These are phyloP conservation scores for Pseudonitzschia multiseries DNA, from an alignment of 108 stramenopile genomes.

Conservation along the genomic window DNA sequence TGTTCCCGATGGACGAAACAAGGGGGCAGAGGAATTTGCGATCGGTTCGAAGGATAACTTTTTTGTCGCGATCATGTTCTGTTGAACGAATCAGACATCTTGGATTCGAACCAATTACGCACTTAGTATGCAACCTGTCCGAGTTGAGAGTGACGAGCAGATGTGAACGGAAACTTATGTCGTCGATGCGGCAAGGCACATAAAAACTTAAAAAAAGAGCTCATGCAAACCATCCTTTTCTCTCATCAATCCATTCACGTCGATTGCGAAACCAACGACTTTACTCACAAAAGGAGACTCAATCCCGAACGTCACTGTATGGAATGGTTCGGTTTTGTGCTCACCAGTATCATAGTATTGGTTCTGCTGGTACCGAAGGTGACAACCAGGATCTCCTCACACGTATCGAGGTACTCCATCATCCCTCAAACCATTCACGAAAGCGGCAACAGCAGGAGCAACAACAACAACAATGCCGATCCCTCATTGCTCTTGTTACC, in stretches of 20 bases:
- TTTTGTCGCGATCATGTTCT: too few relatives aligned
- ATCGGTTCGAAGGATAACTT: too few relatives aligned
- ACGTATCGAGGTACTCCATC: neutral
- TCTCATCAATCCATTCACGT: neutral
- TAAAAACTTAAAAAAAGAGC: too few relatives aligned
- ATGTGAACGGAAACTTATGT: too few relatives aligned
- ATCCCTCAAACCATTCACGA: neutral
- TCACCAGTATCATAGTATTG: neutral
- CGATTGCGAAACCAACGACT: neutral
- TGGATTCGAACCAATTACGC: too few relatives aligned
- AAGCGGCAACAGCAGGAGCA: neutral
- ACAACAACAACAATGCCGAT: neutral
- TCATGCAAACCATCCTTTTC: neutral
- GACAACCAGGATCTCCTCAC: neutral
- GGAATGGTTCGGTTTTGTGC: neutral
- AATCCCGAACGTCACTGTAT: conserved; percentile 5
- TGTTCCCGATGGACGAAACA: too few relatives aligned
- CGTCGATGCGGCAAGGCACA: too few relatives aligned
- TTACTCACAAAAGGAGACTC: neutral
- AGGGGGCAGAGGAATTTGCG: too few relatives aligned
- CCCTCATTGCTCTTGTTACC: neutral
- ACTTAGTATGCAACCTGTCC: too few relatives aligned
- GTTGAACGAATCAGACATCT: too few relatives aligned
- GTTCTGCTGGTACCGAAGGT: neutral
- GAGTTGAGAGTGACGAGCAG: too few relatives aligned